Conservation (phyloP, 257 asterid species). For the Cinchona pubescens region DNA sequence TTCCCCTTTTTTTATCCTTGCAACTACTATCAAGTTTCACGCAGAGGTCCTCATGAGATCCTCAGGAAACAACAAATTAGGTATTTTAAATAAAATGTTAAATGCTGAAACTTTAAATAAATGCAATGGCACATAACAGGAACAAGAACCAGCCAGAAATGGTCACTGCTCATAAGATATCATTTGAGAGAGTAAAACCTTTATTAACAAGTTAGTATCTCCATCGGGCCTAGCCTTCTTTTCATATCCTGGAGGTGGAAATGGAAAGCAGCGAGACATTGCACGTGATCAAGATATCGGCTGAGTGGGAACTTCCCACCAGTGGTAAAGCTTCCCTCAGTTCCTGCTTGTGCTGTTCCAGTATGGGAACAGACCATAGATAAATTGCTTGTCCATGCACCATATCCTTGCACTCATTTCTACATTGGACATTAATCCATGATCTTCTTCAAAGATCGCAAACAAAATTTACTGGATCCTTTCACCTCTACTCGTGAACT, state of each 20-base stretch:
- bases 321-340: constrained; percentile 33
- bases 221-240: constrained; percentile 53
- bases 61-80: neutral
- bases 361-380: constrained; percentile 50
- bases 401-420: constrained; percentile 59
- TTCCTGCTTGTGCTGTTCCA: constrained; percentile 41
- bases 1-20: neutral
- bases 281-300: constrained; percentile 39
- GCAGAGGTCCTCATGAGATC: neutral
- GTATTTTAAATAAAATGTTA: neutral
- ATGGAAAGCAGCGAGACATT: constrained; percentile 98
- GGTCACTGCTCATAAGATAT: neutral
- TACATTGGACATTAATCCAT: constrained; percentile 26
- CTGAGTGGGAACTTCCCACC: constrained; percentile 29
- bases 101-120: constrained; percentile 7
- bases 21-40: neutral
- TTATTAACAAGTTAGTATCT: constrained; percentile 54
- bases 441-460: constrained; percentile 12
- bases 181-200: constrained; percentile 42
- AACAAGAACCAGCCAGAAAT: neutral
- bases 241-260: constrained; percentile 93
- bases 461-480: constrained; percentile 17
- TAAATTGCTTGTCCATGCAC: constrained; percentile 42
- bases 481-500: constrained; percentile 13
- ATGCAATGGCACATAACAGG: constrained; percentile 5